Evolutionary conservation across 352 stramenopile genomes (phyloP).

Genomic region (Phytopythium aichiense): DNA sequence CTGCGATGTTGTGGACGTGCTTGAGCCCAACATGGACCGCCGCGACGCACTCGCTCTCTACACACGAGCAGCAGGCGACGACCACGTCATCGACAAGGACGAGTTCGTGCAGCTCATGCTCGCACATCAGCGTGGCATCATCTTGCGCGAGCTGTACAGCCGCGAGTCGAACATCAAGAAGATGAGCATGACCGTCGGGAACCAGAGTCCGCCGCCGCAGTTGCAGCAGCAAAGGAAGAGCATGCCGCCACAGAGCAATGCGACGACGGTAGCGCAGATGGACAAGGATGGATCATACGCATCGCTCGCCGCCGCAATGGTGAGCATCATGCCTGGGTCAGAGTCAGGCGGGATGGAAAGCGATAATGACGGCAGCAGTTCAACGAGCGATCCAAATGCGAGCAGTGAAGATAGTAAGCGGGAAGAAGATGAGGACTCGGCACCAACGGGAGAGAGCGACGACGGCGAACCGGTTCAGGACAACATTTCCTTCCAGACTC

Average conservation of each 20-base stretch:
- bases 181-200: constrained; percentile 30
- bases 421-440: constrained; percentile 3
- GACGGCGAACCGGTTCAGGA: constrained; percentile 31
- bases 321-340: constrained; percentile 14
- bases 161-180: constrained; percentile 44
- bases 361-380: constrained; percentile 22
- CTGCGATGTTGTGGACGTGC: constrained; percentile 50
- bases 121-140: constrained; percentile 55
- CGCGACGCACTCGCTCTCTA: constrained; percentile 57
- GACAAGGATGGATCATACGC: constrained; percentile 56
- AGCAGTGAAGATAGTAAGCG: neutral
- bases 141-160: constrained; percentile 63
- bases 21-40: constrained; percentile 65
- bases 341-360: constrained; percentile 16
- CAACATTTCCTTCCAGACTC: constrained; percentile 58
- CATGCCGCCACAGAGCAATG: constrained; percentile 13
- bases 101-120: constrained; percentile 79
- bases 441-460: constrained; percentile 1
- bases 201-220: neutral
- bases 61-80: constrained; percentile 55
- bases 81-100: constrained; percentile 79
- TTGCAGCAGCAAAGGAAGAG: constrained; percentile 43
- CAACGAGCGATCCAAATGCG: neutral
- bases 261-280: constrained; percentile 18
- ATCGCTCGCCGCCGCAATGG: constrained; percentile 52